Conservation (phyloP, 768 basidiomycete species). For the Exsudoporus frostii region DNA sequence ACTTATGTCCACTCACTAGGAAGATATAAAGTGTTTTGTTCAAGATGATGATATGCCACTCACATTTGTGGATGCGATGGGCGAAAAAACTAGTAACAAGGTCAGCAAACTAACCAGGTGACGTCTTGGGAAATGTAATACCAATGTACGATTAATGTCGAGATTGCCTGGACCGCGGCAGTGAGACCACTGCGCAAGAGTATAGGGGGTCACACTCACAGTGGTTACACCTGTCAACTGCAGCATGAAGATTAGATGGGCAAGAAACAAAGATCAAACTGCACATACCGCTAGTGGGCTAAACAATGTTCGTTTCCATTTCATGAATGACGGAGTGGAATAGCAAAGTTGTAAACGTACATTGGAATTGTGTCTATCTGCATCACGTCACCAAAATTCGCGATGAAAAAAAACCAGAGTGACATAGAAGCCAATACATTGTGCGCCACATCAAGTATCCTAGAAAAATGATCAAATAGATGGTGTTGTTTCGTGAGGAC, state of each 20-base stretch:
- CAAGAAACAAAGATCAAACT: background rate
- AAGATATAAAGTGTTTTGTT: background rate
- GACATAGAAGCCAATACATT: slow-evolving; percentile 40
- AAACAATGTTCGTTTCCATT: background rate
- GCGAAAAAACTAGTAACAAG: slow-evolving; percentile 3
- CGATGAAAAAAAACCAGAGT: slow-evolving; percentile 44
- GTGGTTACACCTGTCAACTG: slow-evolving; percentile 33
- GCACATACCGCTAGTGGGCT: slow-evolving; percentile 30
- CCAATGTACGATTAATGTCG: slow-evolving; percentile 53
- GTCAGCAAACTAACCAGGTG: background rate
- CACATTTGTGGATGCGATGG: slow-evolving; percentile 13
- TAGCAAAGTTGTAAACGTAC: slow-evolving; percentile 24
- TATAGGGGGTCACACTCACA: slow-evolving; percentile 7
- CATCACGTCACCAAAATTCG: slow-evolving; percentile 37
- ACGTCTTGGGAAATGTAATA: slow-evolving; percentile 15
- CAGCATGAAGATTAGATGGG: background rate
- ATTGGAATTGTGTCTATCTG: slow-evolving; percentile 44
- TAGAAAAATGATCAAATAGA: background rate
- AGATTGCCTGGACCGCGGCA: slow-evolving; percentile 38
- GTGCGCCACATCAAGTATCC: slow-evolving; percentile 38
- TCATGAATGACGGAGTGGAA: background rate
- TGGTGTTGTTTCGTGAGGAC: background rate
- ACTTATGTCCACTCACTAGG: slow-evolving; percentile 27
- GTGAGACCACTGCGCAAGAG: background rate
- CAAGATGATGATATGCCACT: background rate